A percentile compares a stretch with the other conserved stretches of the same genome.
Conservation (phyloP, 768 basidiomycete species). For the Tulasnella sp. region DNA sequence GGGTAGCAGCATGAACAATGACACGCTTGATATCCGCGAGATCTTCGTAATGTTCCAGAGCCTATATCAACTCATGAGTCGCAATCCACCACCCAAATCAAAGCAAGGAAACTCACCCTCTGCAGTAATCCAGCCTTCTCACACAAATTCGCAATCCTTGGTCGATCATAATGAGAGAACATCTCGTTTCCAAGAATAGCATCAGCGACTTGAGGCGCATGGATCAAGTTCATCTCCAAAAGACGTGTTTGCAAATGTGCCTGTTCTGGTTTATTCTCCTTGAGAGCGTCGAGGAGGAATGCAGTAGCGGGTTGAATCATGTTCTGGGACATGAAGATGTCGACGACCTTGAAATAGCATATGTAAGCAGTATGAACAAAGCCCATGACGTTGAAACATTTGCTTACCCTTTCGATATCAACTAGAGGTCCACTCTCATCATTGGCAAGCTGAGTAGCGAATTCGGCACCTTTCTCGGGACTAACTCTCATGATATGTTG, state of each 20-base stretch:
- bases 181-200: constrained; percentile 98
- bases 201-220: constrained; percentile 97
- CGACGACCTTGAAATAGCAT: constrained; percentile 56
- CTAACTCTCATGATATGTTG: constrained; percentile 95
- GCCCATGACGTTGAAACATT: background rate
- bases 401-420: constrained; percentile 73
- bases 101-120: constrained; percentile 39
- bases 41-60: constrained; percentile 96
- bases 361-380: constrained; percentile 5
- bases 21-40: constrained; percentile 97
- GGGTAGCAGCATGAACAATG: constrained; percentile 77
- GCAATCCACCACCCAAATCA: constrained; percentile 13
- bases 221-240: constrained; percentile 93
- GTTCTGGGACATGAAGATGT: constrained; percentile 99
- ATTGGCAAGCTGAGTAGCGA: constrained; percentile 87
- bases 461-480: constrained; percentile 96
- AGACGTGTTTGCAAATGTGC: constrained; percentile 90
- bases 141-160: constrained; percentile 92
- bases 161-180: constrained; percentile 93
- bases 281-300: constrained; percentile 91
- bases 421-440: constrained; percentile 87
- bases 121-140: constrained; percentile 96
- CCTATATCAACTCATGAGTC: constrained; percentile 36
- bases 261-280: constrained; percentile 97
- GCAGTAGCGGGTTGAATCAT: constrained; percentile 99